Percentiles rank a stretch among this genome's conserved stretches.
Conservation (phyloP, 257 asterid genomes). For the Cordia subcordata region DNA sequence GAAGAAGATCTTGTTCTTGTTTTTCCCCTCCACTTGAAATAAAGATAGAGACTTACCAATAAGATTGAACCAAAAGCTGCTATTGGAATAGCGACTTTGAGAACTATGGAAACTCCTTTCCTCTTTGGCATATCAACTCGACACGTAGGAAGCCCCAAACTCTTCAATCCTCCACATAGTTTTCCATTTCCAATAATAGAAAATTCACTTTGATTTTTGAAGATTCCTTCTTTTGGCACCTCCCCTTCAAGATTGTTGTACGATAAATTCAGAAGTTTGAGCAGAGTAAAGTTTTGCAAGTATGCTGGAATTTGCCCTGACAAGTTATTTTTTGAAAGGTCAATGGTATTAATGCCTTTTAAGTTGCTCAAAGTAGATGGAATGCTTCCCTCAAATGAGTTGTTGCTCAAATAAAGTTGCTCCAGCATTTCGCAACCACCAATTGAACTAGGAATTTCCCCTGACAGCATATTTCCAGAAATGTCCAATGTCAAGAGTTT, state of each 20-base stretch:
- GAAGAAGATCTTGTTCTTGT: no score
- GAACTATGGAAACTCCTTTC: not conserved
- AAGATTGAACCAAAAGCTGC: constrained; percentile 12
- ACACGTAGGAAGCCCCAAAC: constrained; percentile 18
- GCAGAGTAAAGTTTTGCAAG: not conserved
- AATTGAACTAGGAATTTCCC: constrained; percentile 14
- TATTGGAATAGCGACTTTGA: not conserved
- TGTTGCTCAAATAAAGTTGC: constrained; percentile 1
- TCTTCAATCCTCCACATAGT: constrained; percentile 28
- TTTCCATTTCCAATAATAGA: constrained; percentile 22
- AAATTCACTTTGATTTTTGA: constrained; percentile 8
- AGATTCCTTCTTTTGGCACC: constrained; percentile 17
- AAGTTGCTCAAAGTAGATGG: constrained; percentile 17
- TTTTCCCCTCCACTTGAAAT: no score
- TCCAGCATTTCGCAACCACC: constrained; percentile 8
- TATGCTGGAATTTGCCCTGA: constrained; percentile 6
- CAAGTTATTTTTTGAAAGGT: not conserved
- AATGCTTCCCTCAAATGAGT: constrained; percentile 10
- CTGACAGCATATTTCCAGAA: constrained; percentile 5
- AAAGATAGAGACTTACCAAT: no score
- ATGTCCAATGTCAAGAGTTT: not conserved
- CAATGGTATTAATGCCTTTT: not conserved
- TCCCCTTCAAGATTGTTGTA: constrained; percentile 17
- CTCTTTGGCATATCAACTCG: not conserved
- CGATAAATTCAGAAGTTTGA: constrained; percentile 7